Percentiles rank a stretch among this genome's conserved stretches.
Conservation (phyloP, 768 basidiomycete species). For the Candolleomyces eurysporus region DNA sequence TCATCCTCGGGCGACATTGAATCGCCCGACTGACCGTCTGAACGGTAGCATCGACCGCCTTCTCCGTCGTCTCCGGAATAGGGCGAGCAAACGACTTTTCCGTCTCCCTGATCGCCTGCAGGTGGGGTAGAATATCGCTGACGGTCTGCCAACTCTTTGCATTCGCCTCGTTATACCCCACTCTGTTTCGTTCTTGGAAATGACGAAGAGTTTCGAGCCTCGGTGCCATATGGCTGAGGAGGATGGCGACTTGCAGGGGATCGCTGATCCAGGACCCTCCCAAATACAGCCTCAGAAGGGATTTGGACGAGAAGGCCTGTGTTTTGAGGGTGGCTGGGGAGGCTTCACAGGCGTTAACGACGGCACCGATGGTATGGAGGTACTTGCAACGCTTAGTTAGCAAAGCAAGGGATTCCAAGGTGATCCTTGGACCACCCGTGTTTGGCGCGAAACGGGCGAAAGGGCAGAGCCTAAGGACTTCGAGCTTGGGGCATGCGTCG, state of each 20-base stretch:
- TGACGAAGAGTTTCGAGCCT: slow-evolving; percentile 66
- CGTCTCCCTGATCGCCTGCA: slow-evolving; percentile 62
- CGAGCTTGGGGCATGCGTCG: slow-evolving; percentile 63
- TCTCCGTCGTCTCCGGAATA: slow-evolving; percentile 37
- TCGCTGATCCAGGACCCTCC: slow-evolving; percentile 75
- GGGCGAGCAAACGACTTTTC: slow-evolving; percentile 49
- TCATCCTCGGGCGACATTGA: slow-evolving; percentile 27
- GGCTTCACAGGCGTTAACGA: slow-evolving; percentile 56
- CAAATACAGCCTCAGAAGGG: slow-evolving; percentile 68
- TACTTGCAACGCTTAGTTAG: slow-evolving; percentile 57
- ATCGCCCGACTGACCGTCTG: slow-evolving; percentile 29
- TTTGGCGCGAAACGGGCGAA: slow-evolving; percentile 60
- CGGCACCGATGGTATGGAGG: slow-evolving; percentile 64
- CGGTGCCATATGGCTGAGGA: slow-evolving; percentile 78
- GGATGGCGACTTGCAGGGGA: slow-evolving; percentile 65
- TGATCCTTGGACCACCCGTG: slow-evolving; percentile 53
- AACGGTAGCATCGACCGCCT: slow-evolving; percentile 46
- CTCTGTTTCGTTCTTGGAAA: slow-evolving; percentile 78
- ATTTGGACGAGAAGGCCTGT: slow-evolving; percentile 54
- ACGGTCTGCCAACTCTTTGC: slow-evolving; percentile 69
- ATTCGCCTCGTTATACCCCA: slow-evolving; percentile 65
- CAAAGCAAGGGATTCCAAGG: slow-evolving; percentile 59
- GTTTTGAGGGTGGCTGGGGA: slow-evolving; percentile 44
- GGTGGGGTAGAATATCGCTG: slow-evolving; percentile 66
- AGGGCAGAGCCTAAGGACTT: slow-evolving; percentile 66